Percentiles rank a stretch among this genome's conserved stretches.
Conservation (phyloP, 139 green algal species). For the Gonium pectorale region DNA sequence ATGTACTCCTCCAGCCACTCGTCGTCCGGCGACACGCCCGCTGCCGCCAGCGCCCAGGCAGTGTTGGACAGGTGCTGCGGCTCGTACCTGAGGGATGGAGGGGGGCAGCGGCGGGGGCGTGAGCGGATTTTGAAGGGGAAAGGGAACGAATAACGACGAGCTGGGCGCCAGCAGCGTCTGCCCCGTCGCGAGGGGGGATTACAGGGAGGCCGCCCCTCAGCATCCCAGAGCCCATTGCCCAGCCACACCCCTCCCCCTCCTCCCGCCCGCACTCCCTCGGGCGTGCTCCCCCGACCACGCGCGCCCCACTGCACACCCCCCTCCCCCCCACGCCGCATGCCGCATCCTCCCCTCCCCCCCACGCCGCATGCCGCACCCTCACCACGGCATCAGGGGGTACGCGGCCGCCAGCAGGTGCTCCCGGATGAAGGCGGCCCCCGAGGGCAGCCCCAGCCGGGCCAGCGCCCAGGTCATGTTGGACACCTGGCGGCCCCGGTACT, state of each 20-base stretch:
- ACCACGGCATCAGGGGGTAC: conserved; percentile 47
- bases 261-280: too few species aligned
- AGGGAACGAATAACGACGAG: too few species aligned
- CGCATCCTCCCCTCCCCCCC: not conserved
- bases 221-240: too few species aligned
- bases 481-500: conserved; percentile 27
- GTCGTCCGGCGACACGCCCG: conserved; percentile 45
- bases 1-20: conserved; percentile 50
- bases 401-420: conserved; percentile 37
- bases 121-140: not conserved
- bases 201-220: too few species aligned
- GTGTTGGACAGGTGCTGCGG: conserved; percentile 61
- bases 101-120: not conserved
- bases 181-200: too few species aligned
- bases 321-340: not conserved
- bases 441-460: conserved; percentile 32
- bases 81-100: not conserved
- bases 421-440: conserved; percentile 12
- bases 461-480: conserved; percentile 51
- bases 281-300: too few species aligned
- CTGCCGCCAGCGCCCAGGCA: conserved; percentile 56
- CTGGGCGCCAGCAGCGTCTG: too few species aligned
- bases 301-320: too few species aligned
- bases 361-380: not conserved
- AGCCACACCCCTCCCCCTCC: too few species aligned